phyloP scores from a whole-genome alignment of 306 rosid species.

The Cucumis hystrix region DNA sequence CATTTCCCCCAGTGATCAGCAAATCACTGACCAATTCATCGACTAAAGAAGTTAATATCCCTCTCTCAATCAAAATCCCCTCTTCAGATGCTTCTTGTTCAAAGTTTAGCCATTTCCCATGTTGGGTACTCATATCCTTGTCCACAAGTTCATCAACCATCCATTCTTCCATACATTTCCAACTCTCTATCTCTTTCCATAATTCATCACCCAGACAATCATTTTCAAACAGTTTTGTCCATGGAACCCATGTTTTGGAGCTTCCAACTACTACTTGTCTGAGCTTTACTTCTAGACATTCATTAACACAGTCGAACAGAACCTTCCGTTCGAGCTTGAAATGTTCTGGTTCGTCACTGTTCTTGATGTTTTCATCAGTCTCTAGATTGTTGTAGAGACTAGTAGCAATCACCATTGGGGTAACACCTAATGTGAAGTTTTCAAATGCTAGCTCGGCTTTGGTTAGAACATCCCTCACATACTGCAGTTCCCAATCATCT shows the following conservation, averaged over 20 bases:
- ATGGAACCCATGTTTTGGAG: constrained; percentile 32
- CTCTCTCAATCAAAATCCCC: constrained; percentile 43
- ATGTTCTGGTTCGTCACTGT: constrained; percentile 24
- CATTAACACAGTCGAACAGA: constrained; percentile 45
- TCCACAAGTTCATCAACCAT: constrained; percentile 64
- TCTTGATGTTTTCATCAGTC: constrained; percentile 16
- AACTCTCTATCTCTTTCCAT: constrained; percentile 37
- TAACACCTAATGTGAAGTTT: constrained; percentile 32
- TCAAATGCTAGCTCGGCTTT: constrained; percentile 36
- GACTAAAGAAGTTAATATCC: constrained; percentile 34
- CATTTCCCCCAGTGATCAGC: constrained; percentile 8
- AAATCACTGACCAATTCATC: constrained; percentile 58
- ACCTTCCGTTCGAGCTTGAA: constrained; percentile 36
- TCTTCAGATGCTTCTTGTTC: constrained; percentile 51
- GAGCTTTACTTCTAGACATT: constrained; percentile 37
- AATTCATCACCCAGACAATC: constrained; percentile 46
- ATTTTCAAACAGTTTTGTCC: constrained; percentile 26
- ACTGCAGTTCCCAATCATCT: constrained; percentile 47
- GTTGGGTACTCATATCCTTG: constrained; percentile 64
- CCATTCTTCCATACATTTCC: constrained; percentile 45
- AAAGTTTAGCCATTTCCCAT: constrained; percentile 70
- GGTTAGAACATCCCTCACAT: constrained; percentile 39
- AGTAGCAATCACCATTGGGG: constrained; percentile 29
- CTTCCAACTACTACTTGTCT: constrained; percentile 32
- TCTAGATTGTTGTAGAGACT: constrained; percentile 46